Evolutionary conservation across 164 flowering plant species (phyloP), one percentile per base, ranked within the genome.

Genomic region (Aristolochia californica): DNA sequence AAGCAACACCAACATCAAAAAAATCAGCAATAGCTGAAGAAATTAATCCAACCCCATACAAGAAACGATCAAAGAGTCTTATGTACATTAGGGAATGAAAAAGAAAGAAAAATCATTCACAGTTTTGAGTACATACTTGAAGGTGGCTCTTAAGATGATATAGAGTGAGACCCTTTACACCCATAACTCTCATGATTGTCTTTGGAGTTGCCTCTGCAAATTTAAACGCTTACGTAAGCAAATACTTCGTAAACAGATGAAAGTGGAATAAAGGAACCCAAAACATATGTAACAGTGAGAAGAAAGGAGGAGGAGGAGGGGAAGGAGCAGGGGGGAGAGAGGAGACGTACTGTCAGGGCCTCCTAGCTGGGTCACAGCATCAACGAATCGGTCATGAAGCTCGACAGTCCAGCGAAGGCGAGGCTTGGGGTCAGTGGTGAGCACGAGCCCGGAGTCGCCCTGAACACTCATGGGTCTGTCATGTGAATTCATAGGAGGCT

Each of bases 101-200:
- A 34, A 34, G 10, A 34, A 34, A 34, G n/a, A n/a, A n/a, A 12
- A 34, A 34, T 5, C 30, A 28, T 7, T 7, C 2, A 2, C 7
- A n/a, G n/a, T n/a, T n/a, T 7, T 2, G 4, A 28, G 30, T 28
- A 2, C 56, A 68, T 55, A 89, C 99, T 85, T 93, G 99, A 59
- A 93, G 99, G 68, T 93, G 99, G 78, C 99, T 93, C 78, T 93
- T 93, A 72, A 93, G 97, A 76, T 93, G 99, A 74, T 89, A 93
- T 48, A 93, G 94, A 43, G 99, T 93, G 21, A 93, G 90, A 57
- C 99, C 99, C 78, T 93, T 87, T 53, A 93, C 97, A 57, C 99
- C 97, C 99, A 93, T 93, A 49, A 84, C 96, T 63, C 97, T 81
- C 99, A 93, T 87, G 78, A 93, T 93, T 16, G 97, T 84, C 70